These are phyloP conservation scores for Populus euphratica DNA, from an alignment of 345 rosid genomes.

Conservation along the genomic window DNA sequence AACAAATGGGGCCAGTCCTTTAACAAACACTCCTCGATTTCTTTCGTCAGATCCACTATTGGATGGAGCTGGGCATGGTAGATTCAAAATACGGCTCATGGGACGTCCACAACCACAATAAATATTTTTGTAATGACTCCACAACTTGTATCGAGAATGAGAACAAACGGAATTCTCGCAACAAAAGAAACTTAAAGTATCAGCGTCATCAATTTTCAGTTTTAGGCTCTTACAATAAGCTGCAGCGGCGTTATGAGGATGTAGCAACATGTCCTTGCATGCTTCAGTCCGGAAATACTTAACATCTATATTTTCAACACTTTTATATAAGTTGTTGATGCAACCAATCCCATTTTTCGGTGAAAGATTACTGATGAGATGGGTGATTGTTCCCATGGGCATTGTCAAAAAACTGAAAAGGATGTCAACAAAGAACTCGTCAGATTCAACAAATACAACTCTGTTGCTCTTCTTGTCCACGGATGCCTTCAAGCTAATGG, in stretches of 20 bases:
- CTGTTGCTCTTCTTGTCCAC: constrained; percentile 21
- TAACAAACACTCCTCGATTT: constrained; percentile 19
- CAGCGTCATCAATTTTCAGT: constrained; percentile 1
- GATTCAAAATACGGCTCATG: neutral
- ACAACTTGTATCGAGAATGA: neutral
- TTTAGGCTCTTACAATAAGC: constrained; percentile 13
- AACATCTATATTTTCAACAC: constrained; percentile 6
- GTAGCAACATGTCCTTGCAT: constrained; percentile 22
- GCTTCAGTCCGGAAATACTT: neutral
- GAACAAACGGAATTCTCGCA: neutral
- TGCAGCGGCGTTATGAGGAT: constrained; percentile 12
- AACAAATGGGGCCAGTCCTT: neutral
- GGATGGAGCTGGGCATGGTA: neutral
- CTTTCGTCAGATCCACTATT: neutral
- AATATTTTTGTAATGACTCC: neutral
- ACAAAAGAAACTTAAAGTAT: neutral
- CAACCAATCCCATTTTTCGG: constrained; percentile 1
- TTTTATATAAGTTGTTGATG: constrained; percentile 6
- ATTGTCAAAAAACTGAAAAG: constrained; percentile 28
- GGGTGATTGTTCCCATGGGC: constrained; percentile 21
- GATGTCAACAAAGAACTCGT: constrained; percentile 20
- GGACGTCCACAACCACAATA: constrained; percentile 9
- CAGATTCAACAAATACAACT: constrained; percentile 18
- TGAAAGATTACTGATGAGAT: neutral
- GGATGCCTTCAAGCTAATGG: constrained; percentile 19